phyloP scores from a whole-genome alignment of 2,329 filamentous ascomycete genomes.

The Aspergillus aculeatus region DNA sequence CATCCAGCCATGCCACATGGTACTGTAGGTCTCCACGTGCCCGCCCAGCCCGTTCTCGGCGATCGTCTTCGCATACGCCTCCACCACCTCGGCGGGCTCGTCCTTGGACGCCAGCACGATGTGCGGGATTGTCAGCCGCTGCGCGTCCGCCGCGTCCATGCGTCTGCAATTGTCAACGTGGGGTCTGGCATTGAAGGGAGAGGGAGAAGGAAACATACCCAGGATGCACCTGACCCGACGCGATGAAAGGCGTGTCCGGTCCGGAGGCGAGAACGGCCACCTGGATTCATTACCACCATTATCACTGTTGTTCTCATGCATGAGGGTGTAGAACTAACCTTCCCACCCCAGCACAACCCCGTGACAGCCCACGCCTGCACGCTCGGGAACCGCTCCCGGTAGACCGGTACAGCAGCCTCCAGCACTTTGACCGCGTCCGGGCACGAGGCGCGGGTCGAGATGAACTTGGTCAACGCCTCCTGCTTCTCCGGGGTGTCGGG shows the following conservation, averaged over 20 bases:
- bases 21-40: conserved; percentile 62
- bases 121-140: conserved; percentile 60
- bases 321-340: conserved; percentile 48
- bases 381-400: conserved; percentile 52
- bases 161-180: conserved; percentile 21
- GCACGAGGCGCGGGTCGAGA: conserved; percentile 45
- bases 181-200: neutral
- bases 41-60: conserved; percentile 53
- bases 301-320: neutral
- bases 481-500: conserved; percentile 64
- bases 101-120: conserved; percentile 66
- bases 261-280: conserved; percentile 46
- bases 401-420: conserved; percentile 42
- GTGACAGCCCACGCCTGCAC: conserved; percentile 62
- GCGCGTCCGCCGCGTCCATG: conserved; percentile 59
- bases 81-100: conserved; percentile 56
- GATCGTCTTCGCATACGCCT: conserved; percentile 53
- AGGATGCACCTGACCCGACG: conserved; percentile 38
- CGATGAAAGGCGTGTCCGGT: conserved; percentile 54
- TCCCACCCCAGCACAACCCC: conserved; percentile 72
- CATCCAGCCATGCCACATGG: conserved; percentile 75
- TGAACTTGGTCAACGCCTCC: conserved; percentile 58
- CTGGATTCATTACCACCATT: neutral
- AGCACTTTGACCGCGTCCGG: conserved; percentile 31
- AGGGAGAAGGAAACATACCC: conserved; percentile 21